Base-by-base conservation (phyloP, 1,284 basidiomycete species). In the Ceraceosorus guamensis region DNA sequence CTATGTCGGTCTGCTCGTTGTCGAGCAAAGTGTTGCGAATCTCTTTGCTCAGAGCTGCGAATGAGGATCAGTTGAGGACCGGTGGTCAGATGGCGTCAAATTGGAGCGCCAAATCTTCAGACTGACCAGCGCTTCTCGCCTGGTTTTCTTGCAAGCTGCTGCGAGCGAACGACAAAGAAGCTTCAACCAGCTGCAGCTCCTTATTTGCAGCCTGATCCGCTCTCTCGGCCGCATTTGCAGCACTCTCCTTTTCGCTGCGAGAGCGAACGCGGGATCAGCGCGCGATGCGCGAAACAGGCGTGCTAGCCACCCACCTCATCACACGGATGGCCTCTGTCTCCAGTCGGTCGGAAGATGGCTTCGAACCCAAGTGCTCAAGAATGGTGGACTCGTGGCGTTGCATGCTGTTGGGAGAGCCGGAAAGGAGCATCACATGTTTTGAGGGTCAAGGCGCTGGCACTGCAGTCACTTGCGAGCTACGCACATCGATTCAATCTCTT, bases 81-180 rank as follows among this genome's bases (percentile, higher is more conserved):
- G 16, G 33, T 39, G 41, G 46, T 41, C 35, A 46, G 46, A 14
- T 41, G 37, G 8, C 8, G 8, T 8, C 37, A 41, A 8, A 41
- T 41, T 8, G 8, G 8, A 8, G 37, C 37, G 37, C 37, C 37
- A n/a, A n/a, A n/a, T 14, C 35, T 24, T 52, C 37, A 3, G 18
- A 7, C 44, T 44, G 43, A 31, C 35, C 43, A 11, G 44, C 56
- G 14, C 63, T 54, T 50, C 50, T 49, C 4, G 57, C 59, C 44
- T 80, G 80, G 76, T 87, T 88, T 34, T 77, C 72, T 68, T 82
- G 82, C n/a, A 88, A 74, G 63, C 85, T 83, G 16, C 56, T 65
- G 24, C 62, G 50, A 30, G 68, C 57, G 33, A 67, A 67, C 5
- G 65, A 59, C 53, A 71, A 55, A 6, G 53, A 54, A 13, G 68